These are phyloP conservation scores for Annona squamosa DNA, from an alignment of 164 flowering plant species.

Conservation along the genomic window DNA sequence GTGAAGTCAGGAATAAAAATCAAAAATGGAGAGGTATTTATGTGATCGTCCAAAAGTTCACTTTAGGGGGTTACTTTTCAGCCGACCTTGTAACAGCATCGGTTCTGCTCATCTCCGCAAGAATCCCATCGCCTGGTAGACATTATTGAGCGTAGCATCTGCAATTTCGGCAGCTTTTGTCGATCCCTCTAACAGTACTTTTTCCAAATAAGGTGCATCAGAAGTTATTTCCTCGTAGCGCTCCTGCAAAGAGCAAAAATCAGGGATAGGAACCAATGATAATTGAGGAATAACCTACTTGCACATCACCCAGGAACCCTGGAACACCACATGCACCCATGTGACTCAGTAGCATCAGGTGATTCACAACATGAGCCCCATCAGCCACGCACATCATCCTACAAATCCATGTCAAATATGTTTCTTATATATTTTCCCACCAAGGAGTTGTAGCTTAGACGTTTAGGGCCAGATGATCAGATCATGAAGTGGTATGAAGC, in stretches of 20 bases:
- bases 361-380: neutral
- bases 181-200: constrained; percentile 70
- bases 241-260: constrained; percentile 34
- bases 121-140: constrained; percentile 95
- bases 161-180: constrained; percentile 67
- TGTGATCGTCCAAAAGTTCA: constrained; percentile 28
- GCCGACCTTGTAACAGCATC: constrained; percentile 19
- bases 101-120: constrained; percentile 45
- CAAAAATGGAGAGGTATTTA: constrained; percentile 20
- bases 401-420: neutral
- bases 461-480: too few species aligned
- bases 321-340: neutral
- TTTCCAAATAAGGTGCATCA: constrained; percentile 68
- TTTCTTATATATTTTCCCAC: too few species aligned
- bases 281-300: neutral
- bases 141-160: constrained; percentile 69
- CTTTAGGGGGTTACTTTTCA: constrained; percentile 27
- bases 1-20: constrained; percentile 5
- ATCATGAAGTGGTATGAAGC: too few species aligned
- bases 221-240: constrained; percentile 76
- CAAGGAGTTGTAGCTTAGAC: too few species aligned
- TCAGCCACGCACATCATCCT: neutral
- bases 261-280: neutral
- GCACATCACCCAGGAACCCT: neutral
- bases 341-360: neutral